These are phyloP conservation scores for Striga hermonthica DNA, from an alignment of 305 asterid species.

Conservation along the genomic window DNA sequence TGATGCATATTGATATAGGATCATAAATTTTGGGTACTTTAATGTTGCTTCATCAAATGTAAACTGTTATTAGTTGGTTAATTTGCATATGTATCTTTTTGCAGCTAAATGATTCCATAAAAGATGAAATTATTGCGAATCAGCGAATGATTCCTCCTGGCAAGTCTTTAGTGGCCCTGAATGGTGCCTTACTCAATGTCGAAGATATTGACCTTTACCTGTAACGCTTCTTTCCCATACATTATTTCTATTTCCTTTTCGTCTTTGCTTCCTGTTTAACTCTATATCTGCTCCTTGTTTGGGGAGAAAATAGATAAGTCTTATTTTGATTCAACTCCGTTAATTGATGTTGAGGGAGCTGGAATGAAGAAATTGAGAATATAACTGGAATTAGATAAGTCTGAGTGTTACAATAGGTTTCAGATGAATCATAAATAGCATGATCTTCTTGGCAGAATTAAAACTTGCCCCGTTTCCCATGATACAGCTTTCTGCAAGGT, in stretches of 20 bases:
- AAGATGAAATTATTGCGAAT: constrained; percentile 86
- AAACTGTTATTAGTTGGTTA: constrained; percentile 31
- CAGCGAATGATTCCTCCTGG: constrained; percentile 99
- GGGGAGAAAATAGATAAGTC: constrained; percentile 15
- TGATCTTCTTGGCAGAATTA: no score
- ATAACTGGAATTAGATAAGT: no score
- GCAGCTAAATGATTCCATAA: constrained; percentile 94
- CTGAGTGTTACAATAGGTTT: no score
- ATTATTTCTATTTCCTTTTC: constrained; percentile 26
- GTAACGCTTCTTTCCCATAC: constrained; percentile 54
- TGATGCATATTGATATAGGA: constrained; percentile 26
- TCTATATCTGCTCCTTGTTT: constrained; percentile 8
- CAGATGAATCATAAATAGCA: no score
- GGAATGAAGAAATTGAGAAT: no score
- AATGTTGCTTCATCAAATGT: constrained; percentile 23
- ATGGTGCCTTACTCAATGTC: constrained; percentile 91
- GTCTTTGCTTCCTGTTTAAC: constrained; percentile 2
- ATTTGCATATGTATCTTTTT: constrained; percentile 35
- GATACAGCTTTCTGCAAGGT: no score
- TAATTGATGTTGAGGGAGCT: no score
- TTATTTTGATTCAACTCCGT: neutral
- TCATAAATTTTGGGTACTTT: constrained; percentile 10
- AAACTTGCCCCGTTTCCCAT: no score
- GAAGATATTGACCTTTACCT: constrained; percentile 93
- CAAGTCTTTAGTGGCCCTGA: constrained; percentile 93